phyloP scores from a whole-genome alignment of 2,329 filamentous ascomycete genomes.

The Sporothrix pseudoabietina region DNA sequence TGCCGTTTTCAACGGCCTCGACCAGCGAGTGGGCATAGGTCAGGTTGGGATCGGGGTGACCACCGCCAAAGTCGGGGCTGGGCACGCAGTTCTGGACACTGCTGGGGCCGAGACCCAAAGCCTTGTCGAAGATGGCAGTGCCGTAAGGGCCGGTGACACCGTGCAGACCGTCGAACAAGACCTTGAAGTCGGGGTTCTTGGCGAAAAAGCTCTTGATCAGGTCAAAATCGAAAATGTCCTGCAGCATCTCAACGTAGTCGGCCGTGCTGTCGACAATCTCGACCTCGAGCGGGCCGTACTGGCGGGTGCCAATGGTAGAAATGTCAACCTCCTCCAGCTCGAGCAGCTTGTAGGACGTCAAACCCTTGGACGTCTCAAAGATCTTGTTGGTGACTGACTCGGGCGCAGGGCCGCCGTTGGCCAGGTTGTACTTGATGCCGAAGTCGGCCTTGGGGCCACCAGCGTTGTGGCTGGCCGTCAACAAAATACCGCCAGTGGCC shows the following conservation, averaged over 20 bases:
- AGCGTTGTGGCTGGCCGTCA: slow-evolving; percentile 98
- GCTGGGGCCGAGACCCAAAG: slow-evolving; percentile 75
- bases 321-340: slow-evolving; percentile 87
- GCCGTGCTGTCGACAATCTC: slow-evolving; percentile 91
- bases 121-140: slow-evolving; percentile 89
- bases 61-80: slow-evolving; percentile 92
- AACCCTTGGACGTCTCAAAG: slow-evolving; percentile 83
- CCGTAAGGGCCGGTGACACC: slow-evolving; percentile 97
- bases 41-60: slow-evolving; percentile 96
- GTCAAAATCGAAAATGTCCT: slow-evolving; percentile 97
- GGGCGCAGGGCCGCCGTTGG: slow-evolving; percentile 93
- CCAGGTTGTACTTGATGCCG: slow-evolving; percentile 99
- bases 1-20: slow-evolving; percentile 85
- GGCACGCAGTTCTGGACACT: slow-evolving; percentile 89
- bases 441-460: slow-evolving; percentile 95
- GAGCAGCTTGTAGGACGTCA: slow-evolving; percentile 89
- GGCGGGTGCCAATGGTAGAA: slow-evolving; percentile 76
- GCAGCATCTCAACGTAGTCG: slow-evolving; percentile 93
- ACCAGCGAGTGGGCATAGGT: slow-evolving; percentile 96
- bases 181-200: slow-evolving; percentile 87
- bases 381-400: slow-evolving; percentile 99
- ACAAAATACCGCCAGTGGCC: slow-evolving; percentile 92
- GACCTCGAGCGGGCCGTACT: slow-evolving; percentile 84
- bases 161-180: slow-evolving; percentile 91
- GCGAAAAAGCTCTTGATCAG: slow-evolving; percentile 93